Base-by-base conservation (phyloP, 306 rosid species). In the Crotalaria pallida region DNA sequence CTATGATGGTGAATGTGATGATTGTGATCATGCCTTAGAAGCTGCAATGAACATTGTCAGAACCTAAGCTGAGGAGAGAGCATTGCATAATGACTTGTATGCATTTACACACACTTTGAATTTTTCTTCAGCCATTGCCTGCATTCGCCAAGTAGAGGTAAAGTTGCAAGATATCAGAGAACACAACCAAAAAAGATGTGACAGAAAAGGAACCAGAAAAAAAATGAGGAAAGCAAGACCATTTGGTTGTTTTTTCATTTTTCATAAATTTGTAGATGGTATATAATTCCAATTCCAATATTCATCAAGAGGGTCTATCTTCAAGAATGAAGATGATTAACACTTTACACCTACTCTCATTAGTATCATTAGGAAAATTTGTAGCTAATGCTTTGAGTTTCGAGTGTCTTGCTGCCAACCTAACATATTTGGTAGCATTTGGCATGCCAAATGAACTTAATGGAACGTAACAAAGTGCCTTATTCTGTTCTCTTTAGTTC, bases 101-200 rank as follows among this genome's bases (percentile, higher is more conserved):
- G 98, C 96, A 79, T 69, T 79, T 40, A 83, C 83, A 70, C 96
- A 93, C 0, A 67, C 72, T 76, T 84, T 93, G 79, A 93, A 93
- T 77, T 87, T 93, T 76, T 93, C 98, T 78, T 79, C 94, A 31
- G 96, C 97, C 71, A 78, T 66, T 57, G 75, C 90, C 96, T 88
- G 92, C 62, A n/a, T n/a, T n/a, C 59, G 73, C 61, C 57, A 72
- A 19, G 9, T 23, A 34, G 34, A 59, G 27, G 1, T 43, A 31
- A 11, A 53, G 29, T 26, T 2, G 26, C 8, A 49, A 36, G 50
- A 34, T 69, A 74, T 23, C 59, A 70, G 18, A 31, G 38, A 49
- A 34, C 44, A 75, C 8, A 11, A 7, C 56, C n/a, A 26, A 80
- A 23, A 44, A 47, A 48, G 5, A 31, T 16, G 13, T 4, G 40